These are phyloP conservation scores for Arabidopsis hybrid DNA, from an alignment of 441 rosid genomes.

Conservation along the genomic window DNA sequence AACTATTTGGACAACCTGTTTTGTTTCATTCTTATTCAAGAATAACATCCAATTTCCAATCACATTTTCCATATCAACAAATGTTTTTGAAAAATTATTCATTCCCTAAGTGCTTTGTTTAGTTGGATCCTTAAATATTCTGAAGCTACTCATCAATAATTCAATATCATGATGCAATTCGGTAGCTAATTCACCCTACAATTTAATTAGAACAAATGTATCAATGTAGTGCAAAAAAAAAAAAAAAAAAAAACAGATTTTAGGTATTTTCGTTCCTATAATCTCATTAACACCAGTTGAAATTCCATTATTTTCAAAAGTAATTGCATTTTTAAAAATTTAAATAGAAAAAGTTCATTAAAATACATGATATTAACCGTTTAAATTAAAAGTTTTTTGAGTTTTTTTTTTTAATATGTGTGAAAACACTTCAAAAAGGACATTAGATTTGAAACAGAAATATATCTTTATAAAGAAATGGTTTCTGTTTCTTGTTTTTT, in stretches of 20 bases:
- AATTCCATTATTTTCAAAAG: too few species aligned
- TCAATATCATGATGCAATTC: too few species aligned
- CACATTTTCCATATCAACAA: conserved; percentile 19
- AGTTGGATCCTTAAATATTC: not conserved
- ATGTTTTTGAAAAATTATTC: not conserved
- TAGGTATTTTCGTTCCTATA: not conserved
- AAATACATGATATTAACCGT: not conserved
- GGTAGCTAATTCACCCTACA: too few species aligned
- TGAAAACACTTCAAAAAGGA: too few species aligned
- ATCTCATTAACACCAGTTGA: not conserved
- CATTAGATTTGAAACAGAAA: too few species aligned
- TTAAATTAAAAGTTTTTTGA: too few species aligned
- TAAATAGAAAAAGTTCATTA: not conserved
- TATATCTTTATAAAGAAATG: not conserved
- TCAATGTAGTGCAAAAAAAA: not conserved
- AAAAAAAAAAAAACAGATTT: not conserved
- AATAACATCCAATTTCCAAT: conserved; percentile 2
- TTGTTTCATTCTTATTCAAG: conserved; percentile 37
- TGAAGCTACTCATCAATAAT: not conserved
- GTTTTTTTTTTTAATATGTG: too few species aligned
- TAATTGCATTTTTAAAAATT: too few species aligned
- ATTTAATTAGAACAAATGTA: not conserved
- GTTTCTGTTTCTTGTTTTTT: too few species aligned
- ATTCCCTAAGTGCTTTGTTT: not conserved
- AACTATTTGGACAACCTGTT: conserved; percentile 45